Evolutionary conservation across 371 early-diverging fungal species (phyloP).

Genomic region (Circinella umbellata): DNA sequence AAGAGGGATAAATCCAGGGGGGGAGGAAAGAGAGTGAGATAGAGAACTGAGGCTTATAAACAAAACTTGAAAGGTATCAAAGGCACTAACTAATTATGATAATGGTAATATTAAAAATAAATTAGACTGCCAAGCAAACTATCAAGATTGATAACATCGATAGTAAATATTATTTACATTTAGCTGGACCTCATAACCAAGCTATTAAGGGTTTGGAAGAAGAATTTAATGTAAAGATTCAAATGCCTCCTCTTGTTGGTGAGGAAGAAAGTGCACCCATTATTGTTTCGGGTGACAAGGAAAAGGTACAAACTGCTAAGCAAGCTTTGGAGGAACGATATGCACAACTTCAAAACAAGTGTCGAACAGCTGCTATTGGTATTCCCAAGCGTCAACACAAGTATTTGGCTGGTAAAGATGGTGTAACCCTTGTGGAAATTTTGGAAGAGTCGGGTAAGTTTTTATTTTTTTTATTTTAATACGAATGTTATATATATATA

Average conservation of each 20-base stretch:
- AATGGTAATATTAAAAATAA: not conserved
- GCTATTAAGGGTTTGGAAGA: slow-evolving; percentile 58
- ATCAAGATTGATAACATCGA: slow-evolving; percentile 63
- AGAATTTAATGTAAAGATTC: slow-evolving; percentile 76
- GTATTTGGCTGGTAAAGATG: slow-evolving; percentile 87
- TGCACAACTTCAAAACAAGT: slow-evolving; percentile 63
- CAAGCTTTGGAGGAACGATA: slow-evolving; percentile 62
- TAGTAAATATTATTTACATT: slow-evolving; percentile 75
- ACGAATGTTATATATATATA: too few relatives aligned
- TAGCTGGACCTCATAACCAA: slow-evolving; percentile 77
- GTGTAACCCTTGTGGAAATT: slow-evolving; percentile 78
- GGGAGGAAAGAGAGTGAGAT: slow-evolving; percentile 54
- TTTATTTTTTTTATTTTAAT: not conserved
- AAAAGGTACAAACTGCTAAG: slow-evolving; percentile 68
- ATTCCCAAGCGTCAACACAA: slow-evolving; percentile 92
- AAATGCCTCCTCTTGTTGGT: slow-evolving; percentile 72
- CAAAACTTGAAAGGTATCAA: not conserved
- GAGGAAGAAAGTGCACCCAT: slow-evolving; percentile 60
- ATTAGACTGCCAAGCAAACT: slow-evolving; percentile 61
- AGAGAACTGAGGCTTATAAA: not conserved
- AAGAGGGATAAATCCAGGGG: slow-evolving; percentile 28
- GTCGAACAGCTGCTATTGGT: slow-evolving; percentile 66
- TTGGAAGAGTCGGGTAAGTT: slow-evolving; percentile 49
- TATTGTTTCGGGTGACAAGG: slow-evolving; percentile 72
- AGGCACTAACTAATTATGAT: not conserved